Evolutionary conservation across 495 filamentous ascomycete genomes (phyloP).

Genomic region (Neurospora tetrasperma): DNA sequence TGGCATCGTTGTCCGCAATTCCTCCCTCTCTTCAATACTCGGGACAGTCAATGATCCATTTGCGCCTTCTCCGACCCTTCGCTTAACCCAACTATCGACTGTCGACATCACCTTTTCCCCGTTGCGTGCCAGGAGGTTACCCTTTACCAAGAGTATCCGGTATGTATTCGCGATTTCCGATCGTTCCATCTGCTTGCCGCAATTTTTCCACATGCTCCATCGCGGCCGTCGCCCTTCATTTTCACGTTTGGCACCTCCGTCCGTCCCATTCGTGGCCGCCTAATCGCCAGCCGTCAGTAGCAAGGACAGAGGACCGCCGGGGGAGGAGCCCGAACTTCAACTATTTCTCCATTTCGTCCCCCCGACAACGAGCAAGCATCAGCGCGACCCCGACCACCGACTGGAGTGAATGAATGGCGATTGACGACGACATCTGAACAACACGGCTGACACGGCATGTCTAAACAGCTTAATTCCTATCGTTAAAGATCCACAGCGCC

Average conservation of each 20-base stretch:
- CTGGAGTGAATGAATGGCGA: background rate
- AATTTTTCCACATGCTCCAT: background rate
- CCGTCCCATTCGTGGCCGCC: background rate
- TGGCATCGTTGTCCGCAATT: background rate
- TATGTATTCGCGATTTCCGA: background rate
- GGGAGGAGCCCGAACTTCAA: background rate
- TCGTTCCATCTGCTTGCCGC: background rate
- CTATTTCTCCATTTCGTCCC: background rate
- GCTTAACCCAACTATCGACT: background rate
- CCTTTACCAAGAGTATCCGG: background rate
- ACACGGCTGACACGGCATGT: conserved; percentile 18
- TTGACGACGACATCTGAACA: background rate
- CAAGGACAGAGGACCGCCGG: background rate
- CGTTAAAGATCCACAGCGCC: conserved; percentile 9
- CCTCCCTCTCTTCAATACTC: background rate
- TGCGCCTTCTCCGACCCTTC: background rate
- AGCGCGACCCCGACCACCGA: background rate
- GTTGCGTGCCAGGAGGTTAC: background rate
- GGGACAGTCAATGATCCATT: background rate
- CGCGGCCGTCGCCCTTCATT: background rate
- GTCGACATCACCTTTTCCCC: background rate
- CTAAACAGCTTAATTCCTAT: conserved; percentile 9
- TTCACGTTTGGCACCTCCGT: background rate
- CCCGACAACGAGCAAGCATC: background rate
- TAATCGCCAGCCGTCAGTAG: background rate